Percentiles rank a stretch among this genome's conserved stretches.
phyloP scores from a whole-genome alignment of 352 stramenopile genomes.

The Pythium oligandrum region DNA sequence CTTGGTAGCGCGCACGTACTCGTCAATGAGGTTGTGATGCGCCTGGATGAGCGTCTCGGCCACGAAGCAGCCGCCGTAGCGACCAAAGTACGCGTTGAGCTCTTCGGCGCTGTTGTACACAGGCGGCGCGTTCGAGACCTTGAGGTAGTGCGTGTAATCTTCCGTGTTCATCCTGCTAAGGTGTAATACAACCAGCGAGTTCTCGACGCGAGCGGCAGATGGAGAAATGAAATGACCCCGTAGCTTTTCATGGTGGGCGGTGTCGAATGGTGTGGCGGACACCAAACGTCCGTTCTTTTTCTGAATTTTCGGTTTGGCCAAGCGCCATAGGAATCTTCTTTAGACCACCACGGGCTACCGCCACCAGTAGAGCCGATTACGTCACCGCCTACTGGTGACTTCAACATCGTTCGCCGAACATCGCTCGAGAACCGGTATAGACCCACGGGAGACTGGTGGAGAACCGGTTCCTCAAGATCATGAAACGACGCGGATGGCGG shows the following conservation, averaged over 20 bases:
- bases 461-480: slow-evolving; percentile 5
- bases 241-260: too few species aligned
- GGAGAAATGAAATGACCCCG: too few species aligned
- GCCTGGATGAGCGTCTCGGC: slow-evolving; percentile 96
- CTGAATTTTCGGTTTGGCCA: slow-evolving; percentile 10
- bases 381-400: slow-evolving; percentile 12
- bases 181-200: too few species aligned
- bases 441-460: slow-evolving; percentile 7
- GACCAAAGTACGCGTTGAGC: slow-evolving; percentile 84
- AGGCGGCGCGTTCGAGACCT: slow-evolving; percentile 71
- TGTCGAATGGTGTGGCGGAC: too few species aligned
- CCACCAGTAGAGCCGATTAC: slow-evolving; percentile 6
- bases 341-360: background rate
- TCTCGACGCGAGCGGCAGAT: too few species aligned
- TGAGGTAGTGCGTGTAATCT: slow-evolving; percentile 30
- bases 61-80: slow-evolving; percentile 97
- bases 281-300: too few species aligned
- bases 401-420: slow-evolving; percentile 7
- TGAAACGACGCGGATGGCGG: slow-evolving; percentile 14
- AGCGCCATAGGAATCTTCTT: slow-evolving; percentile 16
- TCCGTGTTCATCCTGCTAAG: background rate
- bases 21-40: slow-evolving; percentile 92
- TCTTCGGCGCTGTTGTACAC: slow-evolving; percentile 58
- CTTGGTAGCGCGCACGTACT: slow-evolving; percentile 93
- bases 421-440: slow-evolving; percentile 6